Evolutionary conservation across 116 monocot genomes (phyloP).

Genomic region (Thalassia testudinum): DNA sequence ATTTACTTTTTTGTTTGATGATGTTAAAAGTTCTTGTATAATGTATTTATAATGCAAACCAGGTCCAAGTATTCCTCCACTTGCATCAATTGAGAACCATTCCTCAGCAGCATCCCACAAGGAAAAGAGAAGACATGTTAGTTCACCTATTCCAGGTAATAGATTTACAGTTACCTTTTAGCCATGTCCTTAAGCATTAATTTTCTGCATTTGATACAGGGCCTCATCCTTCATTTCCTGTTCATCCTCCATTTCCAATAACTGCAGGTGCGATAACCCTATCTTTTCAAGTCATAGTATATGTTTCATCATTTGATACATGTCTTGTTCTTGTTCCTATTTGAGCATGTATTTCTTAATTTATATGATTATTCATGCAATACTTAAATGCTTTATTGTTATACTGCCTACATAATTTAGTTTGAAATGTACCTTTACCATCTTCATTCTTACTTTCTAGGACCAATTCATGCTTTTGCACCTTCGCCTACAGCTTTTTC

Average conservation of each 20-base stretch:
- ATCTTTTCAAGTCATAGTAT: no score
- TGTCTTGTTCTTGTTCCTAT: no score
- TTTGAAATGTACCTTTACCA: neutral
- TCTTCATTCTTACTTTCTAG: neutral
- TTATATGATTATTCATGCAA: neutral
- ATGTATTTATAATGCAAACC: neutral
- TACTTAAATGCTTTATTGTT: neutral
- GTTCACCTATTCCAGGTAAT: neutral
- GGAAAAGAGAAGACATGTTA: neutral
- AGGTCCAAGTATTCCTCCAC: constrained; percentile 1
- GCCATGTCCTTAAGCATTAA: neutral
- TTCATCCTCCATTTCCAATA: neutral
- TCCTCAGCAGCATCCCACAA: neutral
- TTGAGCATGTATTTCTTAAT: neutral
- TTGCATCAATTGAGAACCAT: neutral
- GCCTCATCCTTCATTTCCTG: neutral
- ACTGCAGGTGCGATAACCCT: no score
- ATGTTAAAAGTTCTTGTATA: neutral
- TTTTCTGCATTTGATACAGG: neutral
- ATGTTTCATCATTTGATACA: no score
- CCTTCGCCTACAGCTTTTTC: neutral
- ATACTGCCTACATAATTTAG: neutral
- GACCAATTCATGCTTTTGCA: neutral
- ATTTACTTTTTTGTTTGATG: neutral
- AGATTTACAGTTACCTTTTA: neutral